Percentiles rank a stretch among this genome's conserved stretches.
Conservation (phyloP, 768 basidiomycete species). For the Dioszegia crocea region DNA sequence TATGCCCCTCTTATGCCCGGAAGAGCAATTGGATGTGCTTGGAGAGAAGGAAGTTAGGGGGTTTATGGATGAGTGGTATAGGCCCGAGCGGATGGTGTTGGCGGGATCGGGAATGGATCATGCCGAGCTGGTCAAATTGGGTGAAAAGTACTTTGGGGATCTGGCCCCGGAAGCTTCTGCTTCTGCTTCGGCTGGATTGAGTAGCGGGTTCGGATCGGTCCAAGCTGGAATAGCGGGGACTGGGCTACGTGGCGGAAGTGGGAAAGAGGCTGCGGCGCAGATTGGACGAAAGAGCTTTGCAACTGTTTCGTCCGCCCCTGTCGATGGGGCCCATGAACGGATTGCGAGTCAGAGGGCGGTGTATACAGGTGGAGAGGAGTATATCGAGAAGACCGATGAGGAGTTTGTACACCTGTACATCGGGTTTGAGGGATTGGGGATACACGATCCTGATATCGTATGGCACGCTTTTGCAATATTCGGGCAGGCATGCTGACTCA, state of each 20-base stretch:
- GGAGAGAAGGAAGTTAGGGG: slow-evolving; percentile 61
- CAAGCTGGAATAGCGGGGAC: slow-evolving; percentile 6
- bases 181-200: background rate
- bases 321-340: slow-evolving; percentile 14
- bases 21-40: slow-evolving; percentile 69
- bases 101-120: slow-evolving; percentile 91
- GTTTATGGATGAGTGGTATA: slow-evolving; percentile 76
- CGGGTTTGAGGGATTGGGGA: slow-evolving; percentile 83
- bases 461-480: slow-evolving; percentile 10
- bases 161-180: background rate
- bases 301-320: slow-evolving; percentile 32
- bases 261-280: background rate
- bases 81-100: slow-evolving; percentile 90
- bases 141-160: slow-evolving; percentile 72
- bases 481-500: background rate
- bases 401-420: slow-evolving; percentile 93
- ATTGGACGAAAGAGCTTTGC: slow-evolving; percentile 52
- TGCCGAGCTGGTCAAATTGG: slow-evolving; percentile 77
- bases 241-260: background rate
- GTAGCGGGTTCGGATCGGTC: background rate
- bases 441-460: slow-evolving; percentile 78
- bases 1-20: slow-evolving; percentile 84
- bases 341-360: slow-evolving; percentile 48
- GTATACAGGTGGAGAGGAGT: slow-evolving; percentile 77
- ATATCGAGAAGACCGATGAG: slow-evolving; percentile 50